A percentile compares a stretch with the other conserved stretches of the same genome.
Conservation (phyloP, 2,329 filamentous ascomycete species). For the Aspergillus jensenii region DNA sequence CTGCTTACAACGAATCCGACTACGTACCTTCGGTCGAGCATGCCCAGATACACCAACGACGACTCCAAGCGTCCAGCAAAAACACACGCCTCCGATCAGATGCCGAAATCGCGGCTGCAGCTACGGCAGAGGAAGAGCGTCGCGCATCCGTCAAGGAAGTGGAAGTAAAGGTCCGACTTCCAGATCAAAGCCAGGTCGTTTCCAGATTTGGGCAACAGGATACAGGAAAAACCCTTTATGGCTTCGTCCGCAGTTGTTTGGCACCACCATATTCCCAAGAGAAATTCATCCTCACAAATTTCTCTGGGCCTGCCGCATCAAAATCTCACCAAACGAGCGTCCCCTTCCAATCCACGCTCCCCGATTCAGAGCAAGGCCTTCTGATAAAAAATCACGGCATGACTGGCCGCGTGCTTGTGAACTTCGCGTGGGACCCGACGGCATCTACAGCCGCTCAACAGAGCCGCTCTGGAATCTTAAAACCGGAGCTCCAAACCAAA, state of each 20-base stretch:
- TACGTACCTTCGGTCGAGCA: slow-evolving; percentile 82
- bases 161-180: slow-evolving; percentile 78
- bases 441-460: slow-evolving; percentile 57
- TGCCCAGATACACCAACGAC: slow-evolving; percentile 73
- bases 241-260: slow-evolving; percentile 72
- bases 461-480: slow-evolving; percentile 54
- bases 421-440: slow-evolving; percentile 69
- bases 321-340: slow-evolving; percentile 16
- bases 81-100: slow-evolving; percentile 82
- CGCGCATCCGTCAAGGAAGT: slow-evolving; percentile 67
- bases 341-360: slow-evolving; percentile 25
- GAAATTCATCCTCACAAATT: slow-evolving; percentile 70
- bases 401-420: slow-evolving; percentile 69
- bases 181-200: slow-evolving; percentile 77
- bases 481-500: slow-evolving; percentile 58
- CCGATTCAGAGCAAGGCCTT: slow-evolving; percentile 44
- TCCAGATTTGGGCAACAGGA: slow-evolving; percentile 68
- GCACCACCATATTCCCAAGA: slow-evolving; percentile 55
- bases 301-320: slow-evolving; percentile 32
- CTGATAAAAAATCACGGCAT: slow-evolving; percentile 75
- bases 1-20: slow-evolving; percentile 67
- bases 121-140: slow-evolving; percentile 63
- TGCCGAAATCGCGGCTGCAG: slow-evolving; percentile 72
- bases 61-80: slow-evolving; percentile 72
- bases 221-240: slow-evolving; percentile 71